Conservation (phyloP, 2,329 filamentous ascomycete species). For the Trichoderma sp. region DNA sequence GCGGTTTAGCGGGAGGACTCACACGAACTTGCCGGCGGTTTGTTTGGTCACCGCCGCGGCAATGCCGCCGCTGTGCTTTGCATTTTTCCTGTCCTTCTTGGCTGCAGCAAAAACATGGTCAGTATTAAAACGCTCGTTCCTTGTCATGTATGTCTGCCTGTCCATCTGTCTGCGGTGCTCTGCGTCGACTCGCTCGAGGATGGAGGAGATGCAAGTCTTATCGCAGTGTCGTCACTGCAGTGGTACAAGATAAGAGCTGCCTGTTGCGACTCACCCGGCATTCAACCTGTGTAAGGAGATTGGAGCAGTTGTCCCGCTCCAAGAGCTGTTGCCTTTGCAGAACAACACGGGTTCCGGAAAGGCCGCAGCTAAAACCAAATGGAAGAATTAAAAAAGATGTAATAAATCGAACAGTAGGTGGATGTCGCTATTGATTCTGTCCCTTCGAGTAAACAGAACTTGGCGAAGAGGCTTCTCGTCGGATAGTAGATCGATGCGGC, state of each 20-base stretch:
- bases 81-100: slow-evolving; percentile 59
- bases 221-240: slow-evolving; percentile 20
- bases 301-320: slow-evolving; percentile 30
- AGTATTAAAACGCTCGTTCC: not conserved
- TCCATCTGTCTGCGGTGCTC: slow-evolving; percentile 4
- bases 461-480: slow-evolving; percentile 16
- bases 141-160: slow-evolving; percentile 2
- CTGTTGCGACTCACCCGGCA: slow-evolving; percentile 27
- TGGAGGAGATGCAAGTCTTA: slow-evolving; percentile 19
- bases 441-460: not conserved
- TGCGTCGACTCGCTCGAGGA: slow-evolving; percentile 7
- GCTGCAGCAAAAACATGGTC: slow-evolving; percentile 19
- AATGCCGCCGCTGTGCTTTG: slow-evolving; percentile 57
- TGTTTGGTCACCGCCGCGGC: slow-evolving; percentile 59
- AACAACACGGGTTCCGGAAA: slow-evolving; percentile 23
- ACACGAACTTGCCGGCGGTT: slow-evolving; percentile 57
- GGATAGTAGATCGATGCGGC: not conserved
- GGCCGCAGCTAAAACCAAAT: not conserved
- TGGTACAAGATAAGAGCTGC: slow-evolving; percentile 24
- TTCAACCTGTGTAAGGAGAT: slow-evolving; percentile 29
- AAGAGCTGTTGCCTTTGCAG: slow-evolving; percentile 21
- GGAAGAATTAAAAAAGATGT: not conserved
- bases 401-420: not conserved
- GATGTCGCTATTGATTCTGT: not conserved
- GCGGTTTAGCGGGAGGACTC: slow-evolving; percentile 38